Base-by-base conservation (phyloP, 495 filamentous ascomycete genomes). In the Talaromyces nanjingensis region DNA sequence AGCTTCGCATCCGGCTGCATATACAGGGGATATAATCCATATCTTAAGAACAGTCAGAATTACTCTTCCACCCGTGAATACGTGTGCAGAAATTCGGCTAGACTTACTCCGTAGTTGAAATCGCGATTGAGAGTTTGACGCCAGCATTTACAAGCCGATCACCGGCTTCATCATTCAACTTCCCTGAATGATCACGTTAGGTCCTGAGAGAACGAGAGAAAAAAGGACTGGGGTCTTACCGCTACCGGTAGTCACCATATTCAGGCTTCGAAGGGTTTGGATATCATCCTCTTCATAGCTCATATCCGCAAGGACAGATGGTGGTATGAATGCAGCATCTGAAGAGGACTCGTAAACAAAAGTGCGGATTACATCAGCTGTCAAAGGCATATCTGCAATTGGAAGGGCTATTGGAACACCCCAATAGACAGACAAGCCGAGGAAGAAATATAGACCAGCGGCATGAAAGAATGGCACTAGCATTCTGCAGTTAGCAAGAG, bases 261-360 rank as follows among this genome's bases (percentile, higher is more conserved):
- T 14, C 18, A 58, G n/a, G 2, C 33, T 58, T 58, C 18, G 16
- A 25, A 58, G 27, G 27, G 55, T 3, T 31, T 58, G 25, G 33
- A 58, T 14, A 58, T 58, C 27, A 29, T 69, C 52, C 0, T 68
- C 64, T 6, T 65, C 64, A 33, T 76, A 24, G 60, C 68, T 69
- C 63, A 76, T 68, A 18, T 74, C 72, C 31, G 71, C 69, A 18
- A 74, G 39, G 6, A 74, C 22, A 0, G 72, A 72, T 1, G 72
- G 73, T 9, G 71, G 64, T 6, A 68, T 60, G 9, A 72, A 11
- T 1, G 53, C 70, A 22, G 22, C 59, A 20, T 67, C 70, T 0
- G 71, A 70, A 7, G 45, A 63, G 9, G 59, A 64, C 11, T 59
- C 24, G 29, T 53, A 14, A 22, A 74, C 59, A n/a, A 71, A 16